Evolutionary conservation across 768 basidiomycete species (phyloP).

Genomic region (Suillus subluteus): DNA sequence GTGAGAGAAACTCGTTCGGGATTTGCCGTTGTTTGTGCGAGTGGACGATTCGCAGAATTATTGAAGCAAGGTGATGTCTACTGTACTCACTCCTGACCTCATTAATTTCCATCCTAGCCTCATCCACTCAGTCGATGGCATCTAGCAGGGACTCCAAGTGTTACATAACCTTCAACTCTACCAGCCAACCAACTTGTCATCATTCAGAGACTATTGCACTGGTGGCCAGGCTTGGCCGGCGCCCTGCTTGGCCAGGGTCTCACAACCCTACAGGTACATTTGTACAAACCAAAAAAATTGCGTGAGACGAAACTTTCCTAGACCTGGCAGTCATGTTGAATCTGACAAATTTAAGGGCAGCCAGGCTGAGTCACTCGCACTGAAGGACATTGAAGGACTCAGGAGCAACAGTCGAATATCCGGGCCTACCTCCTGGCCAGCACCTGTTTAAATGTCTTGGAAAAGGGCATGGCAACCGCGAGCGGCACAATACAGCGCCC

Average conservation of each 20-base stretch:
- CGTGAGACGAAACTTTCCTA: background rate
- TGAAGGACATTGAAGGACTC: background rate
- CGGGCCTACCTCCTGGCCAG: background rate
- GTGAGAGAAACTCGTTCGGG: too few species aligned
- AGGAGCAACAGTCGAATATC: background rate
- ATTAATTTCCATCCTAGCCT: background rate
- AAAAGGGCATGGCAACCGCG: background rate
- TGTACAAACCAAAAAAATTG: background rate
- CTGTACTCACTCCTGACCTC: too few species aligned
- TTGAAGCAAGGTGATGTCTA: too few species aligned
- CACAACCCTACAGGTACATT: background rate
- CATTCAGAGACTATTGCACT: background rate
- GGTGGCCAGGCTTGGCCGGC: background rate
- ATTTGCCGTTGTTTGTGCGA: too few species aligned
- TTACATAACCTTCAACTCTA: background rate
- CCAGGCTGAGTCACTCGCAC: background rate
- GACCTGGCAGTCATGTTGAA: background rate
- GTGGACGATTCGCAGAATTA: too few species aligned
- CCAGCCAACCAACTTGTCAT: background rate
- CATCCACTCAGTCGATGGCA: background rate
- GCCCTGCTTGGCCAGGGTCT: background rate
- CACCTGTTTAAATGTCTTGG: background rate
- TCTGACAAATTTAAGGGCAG: background rate
- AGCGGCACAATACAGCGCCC: background rate
- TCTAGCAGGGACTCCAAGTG: background rate